Evolutionary conservation across 148 eudicot genomes (phyloP).

Genomic region (Diospyros kaki): DNA sequence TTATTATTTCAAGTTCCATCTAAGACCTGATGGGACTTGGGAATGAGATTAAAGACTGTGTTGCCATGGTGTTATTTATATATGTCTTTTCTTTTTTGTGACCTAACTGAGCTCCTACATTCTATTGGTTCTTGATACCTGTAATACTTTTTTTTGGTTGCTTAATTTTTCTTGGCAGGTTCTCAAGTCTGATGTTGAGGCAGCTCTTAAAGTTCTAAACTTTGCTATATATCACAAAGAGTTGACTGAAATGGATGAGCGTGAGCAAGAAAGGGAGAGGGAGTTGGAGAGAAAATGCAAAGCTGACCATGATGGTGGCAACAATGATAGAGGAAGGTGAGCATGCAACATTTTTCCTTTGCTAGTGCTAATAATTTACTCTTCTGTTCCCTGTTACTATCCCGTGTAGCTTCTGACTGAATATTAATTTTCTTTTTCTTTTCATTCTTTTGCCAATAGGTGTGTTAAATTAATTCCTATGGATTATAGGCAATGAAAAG

Average conservation of each 20-base stretch:
- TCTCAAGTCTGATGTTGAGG: constrained; percentile 78
- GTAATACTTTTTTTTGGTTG: constrained; percentile 4
- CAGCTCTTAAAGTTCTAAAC: constrained; percentile 91
- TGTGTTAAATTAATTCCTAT: no score
- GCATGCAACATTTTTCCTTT: constrained; percentile 11
- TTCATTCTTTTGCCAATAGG: no score
- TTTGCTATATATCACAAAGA: constrained; percentile 98
- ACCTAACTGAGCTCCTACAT: not conserved
- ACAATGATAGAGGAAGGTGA: constrained; percentile 51
- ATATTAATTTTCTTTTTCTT: not conserved
- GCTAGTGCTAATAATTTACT: not conserved
- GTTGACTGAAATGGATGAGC: constrained; percentile 93
- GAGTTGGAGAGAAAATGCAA: constrained; percentile 66
- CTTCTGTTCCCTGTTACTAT: not conserved
- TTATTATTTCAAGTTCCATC: not conserved
- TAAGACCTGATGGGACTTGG: constrained; percentile 1
- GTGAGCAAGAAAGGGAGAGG: constrained; percentile 70
- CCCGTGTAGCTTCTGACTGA: not conserved
- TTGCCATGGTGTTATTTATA: not conserved
- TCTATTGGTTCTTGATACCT: not conserved
- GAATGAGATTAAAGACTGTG: not conserved
- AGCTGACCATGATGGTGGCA: constrained; percentile 52
- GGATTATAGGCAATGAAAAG: not conserved
- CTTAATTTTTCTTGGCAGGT: constrained; percentile 44
- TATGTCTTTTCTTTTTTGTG: not conserved